phyloP scores from a whole-genome alignment of 495 filamentous ascomycete species.

The Xanthoparmelia taractica region DNA sequence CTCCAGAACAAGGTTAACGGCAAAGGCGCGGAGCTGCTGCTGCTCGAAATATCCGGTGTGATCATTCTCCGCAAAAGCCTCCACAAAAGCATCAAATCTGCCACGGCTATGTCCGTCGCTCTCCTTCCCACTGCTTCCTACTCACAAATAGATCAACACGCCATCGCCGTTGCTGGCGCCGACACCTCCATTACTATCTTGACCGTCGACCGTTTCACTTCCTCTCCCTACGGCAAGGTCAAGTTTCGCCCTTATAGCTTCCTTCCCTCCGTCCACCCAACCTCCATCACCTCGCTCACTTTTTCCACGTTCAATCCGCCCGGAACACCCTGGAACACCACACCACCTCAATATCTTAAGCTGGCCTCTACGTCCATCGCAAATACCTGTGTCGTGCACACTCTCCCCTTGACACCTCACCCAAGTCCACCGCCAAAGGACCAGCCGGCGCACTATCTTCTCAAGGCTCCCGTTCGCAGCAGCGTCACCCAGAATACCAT shows the following conservation, averaged over 20 bases:
- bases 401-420: conserved; percentile 60
- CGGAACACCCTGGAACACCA: conserved; percentile 37
- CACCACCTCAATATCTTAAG: conserved; percentile 57
- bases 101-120: conserved; percentile 66
- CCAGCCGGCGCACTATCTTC: conserved; percentile 52
- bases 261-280: conserved; percentile 66
- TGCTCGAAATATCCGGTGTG: conserved; percentile 48
- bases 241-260: conserved; percentile 55
- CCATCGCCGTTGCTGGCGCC: conserved; percentile 74
- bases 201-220: conserved; percentile 52
- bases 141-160: conserved; percentile 58
- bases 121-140: conserved; percentile 49
- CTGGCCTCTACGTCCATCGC: conserved; percentile 80
- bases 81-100: conserved; percentile 51
- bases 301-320: conserved; percentile 68
- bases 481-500: conserved; percentile 41
- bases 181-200: conserved; percentile 73
- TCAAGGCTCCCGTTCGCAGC: conserved; percentile 45
- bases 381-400: conserved; percentile 79
- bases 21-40: conserved; percentile 59
- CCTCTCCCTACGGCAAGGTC: conserved; percentile 39
- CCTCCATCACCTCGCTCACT: conserved; percentile 74
- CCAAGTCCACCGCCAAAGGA: conserved; percentile 34
- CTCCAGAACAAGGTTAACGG: conserved; percentile 48
- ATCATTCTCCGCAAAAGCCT: conserved; percentile 49